Evolutionary conservation across 306 rosid species (phyloP).

Genomic region (Quillaja saponaria): DNA sequence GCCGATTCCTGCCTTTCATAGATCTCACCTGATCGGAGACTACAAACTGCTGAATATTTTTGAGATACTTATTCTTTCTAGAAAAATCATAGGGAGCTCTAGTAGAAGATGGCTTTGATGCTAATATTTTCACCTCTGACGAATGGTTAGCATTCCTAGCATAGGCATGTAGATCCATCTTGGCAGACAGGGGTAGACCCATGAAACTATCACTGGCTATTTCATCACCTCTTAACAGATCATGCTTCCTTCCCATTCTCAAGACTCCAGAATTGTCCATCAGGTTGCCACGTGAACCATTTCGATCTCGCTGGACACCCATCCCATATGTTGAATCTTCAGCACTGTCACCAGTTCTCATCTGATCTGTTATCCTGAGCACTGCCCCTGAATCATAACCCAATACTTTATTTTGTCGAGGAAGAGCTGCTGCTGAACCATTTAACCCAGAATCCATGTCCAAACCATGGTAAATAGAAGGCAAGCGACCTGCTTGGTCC

Average conservation of each 20-base stretch:
- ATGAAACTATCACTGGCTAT: constrained; percentile 47
- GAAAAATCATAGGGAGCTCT: constrained; percentile 51
- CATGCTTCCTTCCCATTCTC: constrained; percentile 66
- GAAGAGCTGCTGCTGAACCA: constrained; percentile 53
- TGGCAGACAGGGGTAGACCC: constrained; percentile 61
- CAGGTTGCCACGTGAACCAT: constrained; percentile 33
- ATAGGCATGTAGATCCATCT: constrained; percentile 52
- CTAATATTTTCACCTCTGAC: constrained; percentile 48
- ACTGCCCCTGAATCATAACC: constrained; percentile 56
- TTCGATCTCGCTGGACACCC: constrained; percentile 50
- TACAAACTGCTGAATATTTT: constrained; percentile 53
- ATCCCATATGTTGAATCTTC: constrained; percentile 60
- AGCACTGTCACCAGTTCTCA: constrained; percentile 46
- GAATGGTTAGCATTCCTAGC: constrained; percentile 50
- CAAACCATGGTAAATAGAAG: constrained; percentile 53
- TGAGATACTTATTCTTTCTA: constrained; percentile 58
- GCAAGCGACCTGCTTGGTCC: constrained; percentile 39
- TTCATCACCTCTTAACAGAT: constrained; percentile 53
- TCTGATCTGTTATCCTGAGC: constrained; percentile 57
- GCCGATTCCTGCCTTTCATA: constrained; percentile 46
- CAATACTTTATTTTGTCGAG: constrained; percentile 48
- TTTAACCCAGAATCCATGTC: constrained; percentile 58
- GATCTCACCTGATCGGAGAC: constrained; percentile 54
- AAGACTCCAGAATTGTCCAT: constrained; percentile 55
- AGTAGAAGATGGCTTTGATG: constrained; percentile 55